Percentiles rank a stretch among this genome's conserved stretches.
phyloP scores from a whole-genome alignment of 2,329 filamentous ascomycete species.

The Apiospora rasikravindrae region DNA sequence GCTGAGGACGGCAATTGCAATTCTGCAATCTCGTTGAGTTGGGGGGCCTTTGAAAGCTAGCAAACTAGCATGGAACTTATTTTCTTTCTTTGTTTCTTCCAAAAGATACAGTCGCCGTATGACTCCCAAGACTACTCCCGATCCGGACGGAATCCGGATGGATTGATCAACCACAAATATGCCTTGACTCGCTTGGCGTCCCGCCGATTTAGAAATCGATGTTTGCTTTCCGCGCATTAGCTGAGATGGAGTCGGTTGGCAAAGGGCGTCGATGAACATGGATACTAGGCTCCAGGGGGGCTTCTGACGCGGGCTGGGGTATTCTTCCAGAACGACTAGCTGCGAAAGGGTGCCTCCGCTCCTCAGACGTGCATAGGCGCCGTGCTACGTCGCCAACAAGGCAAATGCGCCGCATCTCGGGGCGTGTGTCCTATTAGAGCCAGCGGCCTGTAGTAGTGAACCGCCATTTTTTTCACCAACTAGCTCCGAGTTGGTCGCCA shows the following conservation, averaged over 20 bases:
- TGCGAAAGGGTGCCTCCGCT: slow-evolving; percentile 14
- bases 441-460: neutral
- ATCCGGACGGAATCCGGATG: neutral
- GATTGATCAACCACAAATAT: neutral
- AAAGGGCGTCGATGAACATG: neutral
- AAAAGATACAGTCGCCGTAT: neutral
- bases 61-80: slow-evolving; percentile 7
- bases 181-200: neutral
- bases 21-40: neutral
- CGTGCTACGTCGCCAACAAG: slow-evolving; percentile 28
- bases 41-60: neutral
- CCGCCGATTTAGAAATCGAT: neutral
- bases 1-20: slow-evolving; percentile 15
- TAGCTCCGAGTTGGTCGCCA: slow-evolving; percentile 13
- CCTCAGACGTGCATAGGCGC: slow-evolving; percentile 35
- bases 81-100: neutral
- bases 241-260: neutral
- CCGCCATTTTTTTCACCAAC: neutral
- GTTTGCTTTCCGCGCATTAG: neutral
- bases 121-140: neutral
- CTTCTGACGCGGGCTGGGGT: slow-evolving; percentile 14
- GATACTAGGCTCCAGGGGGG: neutral
- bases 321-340: slow-evolving; percentile 17
- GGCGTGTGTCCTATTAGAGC: slow-evolving; percentile 13
- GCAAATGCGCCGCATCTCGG: slow-evolving; percentile 14